Conservation (phyloP, 2,329 filamentous ascomycete species). For the Dactylella cylindrospora region DNA sequence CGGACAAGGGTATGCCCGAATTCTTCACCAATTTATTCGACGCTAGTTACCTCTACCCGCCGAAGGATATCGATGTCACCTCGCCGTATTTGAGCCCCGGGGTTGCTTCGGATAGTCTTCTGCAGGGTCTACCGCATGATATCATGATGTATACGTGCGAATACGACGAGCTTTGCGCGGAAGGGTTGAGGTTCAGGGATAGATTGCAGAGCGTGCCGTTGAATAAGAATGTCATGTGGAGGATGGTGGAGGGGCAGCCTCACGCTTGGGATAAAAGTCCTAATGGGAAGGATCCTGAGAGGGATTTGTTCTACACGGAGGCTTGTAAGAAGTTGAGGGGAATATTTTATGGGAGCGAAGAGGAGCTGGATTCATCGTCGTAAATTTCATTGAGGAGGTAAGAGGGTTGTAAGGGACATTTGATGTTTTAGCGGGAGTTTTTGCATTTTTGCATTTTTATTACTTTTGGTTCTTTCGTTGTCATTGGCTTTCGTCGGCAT, state of each 20-base stretch:
- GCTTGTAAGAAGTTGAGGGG: constrained; percentile 59
- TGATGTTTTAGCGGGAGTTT: constrained; percentile 46
- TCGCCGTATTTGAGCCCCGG: constrained; percentile 63
- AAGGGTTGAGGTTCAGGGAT: constrained; percentile 64
- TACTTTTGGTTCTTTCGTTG: background rate
- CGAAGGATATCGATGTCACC: constrained; percentile 52
- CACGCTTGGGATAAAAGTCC: constrained; percentile 70
- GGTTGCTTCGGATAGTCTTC: constrained; percentile 59
- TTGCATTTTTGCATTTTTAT: background rate
- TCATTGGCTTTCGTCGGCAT: too few relatives aligned
- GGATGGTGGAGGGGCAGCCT: constrained; percentile 61
- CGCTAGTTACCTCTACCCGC: constrained; percentile 62
- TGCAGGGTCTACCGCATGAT: constrained; percentile 58
- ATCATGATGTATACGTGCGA: constrained; percentile 65
- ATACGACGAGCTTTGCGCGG: constrained; percentile 65
- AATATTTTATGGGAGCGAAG: constrained; percentile 51
- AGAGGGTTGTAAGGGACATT: constrained; percentile 52
- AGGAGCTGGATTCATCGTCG: constrained; percentile 48
- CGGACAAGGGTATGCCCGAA: constrained; percentile 62
- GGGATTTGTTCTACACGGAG: constrained; percentile 59
- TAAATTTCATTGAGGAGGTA: constrained; percentile 49
- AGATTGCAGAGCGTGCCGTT: constrained; percentile 57
- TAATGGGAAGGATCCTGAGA: constrained; percentile 59
- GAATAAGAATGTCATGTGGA: constrained; percentile 62
- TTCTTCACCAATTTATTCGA: constrained; percentile 66